phyloP scores from a whole-genome alignment of 2,329 filamentous ascomycete species.

The Diaporthe longicolla region DNA sequence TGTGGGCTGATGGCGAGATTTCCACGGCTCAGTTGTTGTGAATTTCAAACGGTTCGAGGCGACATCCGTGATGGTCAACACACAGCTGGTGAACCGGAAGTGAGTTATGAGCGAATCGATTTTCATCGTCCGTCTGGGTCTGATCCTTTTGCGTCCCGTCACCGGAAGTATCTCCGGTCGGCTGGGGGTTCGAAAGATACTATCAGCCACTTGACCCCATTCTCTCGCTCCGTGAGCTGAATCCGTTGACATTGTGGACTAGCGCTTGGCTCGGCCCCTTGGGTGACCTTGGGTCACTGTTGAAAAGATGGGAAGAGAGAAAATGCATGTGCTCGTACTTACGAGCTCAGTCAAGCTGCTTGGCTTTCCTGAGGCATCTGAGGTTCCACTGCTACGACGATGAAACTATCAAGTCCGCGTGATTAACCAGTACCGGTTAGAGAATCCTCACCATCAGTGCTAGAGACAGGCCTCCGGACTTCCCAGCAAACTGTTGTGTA shows the following conservation, averaged over 20 bases:
- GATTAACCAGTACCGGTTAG: too few relatives aligned
- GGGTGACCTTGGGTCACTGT: too few relatives aligned
- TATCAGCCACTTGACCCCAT: not conserved
- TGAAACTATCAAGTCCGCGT: not conserved
- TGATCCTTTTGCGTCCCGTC: not conserved
- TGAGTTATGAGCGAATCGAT: too few relatives aligned
- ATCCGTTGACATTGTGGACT: too few relatives aligned
- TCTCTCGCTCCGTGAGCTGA: too few relatives aligned
- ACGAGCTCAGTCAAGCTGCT: not conserved
- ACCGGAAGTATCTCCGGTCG: not conserved
- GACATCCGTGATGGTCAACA: not conserved
- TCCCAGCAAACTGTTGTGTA: too few relatives aligned
- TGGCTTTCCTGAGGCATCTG: not conserved
- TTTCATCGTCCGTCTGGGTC: too few relatives aligned
- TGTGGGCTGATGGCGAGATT: slow-evolving; percentile 2
- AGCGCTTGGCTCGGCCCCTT: not conserved
- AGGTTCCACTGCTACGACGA: not conserved
- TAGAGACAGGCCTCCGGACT: too few relatives aligned
- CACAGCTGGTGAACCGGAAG: not conserved
- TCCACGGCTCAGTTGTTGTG: not conserved
- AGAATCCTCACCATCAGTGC: not conserved
- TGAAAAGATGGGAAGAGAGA: not conserved
- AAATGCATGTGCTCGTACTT: not conserved
- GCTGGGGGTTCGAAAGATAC: not conserved
- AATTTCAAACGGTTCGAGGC: not conserved